These are phyloP conservation scores for Nyssa sinensis DNA, from an alignment of 148 eudicot genomes.

Conservation along the genomic window DNA sequence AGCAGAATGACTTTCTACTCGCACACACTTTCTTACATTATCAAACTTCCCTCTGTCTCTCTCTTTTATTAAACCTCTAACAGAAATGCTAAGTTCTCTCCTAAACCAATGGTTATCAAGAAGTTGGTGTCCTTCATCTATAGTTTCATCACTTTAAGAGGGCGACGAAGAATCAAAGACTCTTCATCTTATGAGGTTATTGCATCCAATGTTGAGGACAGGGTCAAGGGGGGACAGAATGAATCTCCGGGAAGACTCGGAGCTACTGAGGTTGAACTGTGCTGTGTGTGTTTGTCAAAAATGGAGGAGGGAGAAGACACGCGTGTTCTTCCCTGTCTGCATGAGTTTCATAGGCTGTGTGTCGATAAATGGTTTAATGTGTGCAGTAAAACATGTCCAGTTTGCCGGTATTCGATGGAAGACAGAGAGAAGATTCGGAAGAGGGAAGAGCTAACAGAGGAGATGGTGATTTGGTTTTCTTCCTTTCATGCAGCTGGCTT, in stretches of 20 bases:
- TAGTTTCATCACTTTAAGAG: constrained; percentile 27
- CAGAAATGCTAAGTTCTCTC: neutral
- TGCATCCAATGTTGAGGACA: neutral
- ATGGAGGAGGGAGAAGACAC: constrained; percentile 31
- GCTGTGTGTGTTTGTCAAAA: constrained; percentile 70
- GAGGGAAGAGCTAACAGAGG: constrained; percentile 48
- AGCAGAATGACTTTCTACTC: constrained; percentile 5
- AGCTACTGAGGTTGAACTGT: constrained; percentile 19
- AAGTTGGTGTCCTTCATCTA: constrained; percentile 32
- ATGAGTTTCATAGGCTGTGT: constrained; percentile 62
- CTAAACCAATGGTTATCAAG: constrained; percentile 22
- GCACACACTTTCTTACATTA: too few relatives aligned
- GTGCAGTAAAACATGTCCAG: constrained; percentile 67
- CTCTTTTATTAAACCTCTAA: neutral
- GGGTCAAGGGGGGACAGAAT: neutral
- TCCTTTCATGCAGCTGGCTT: constrained; percentile 82
- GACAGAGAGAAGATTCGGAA: constrained; percentile 30
- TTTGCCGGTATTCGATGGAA: constrained; percentile 64
- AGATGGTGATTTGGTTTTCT: constrained; percentile 86
- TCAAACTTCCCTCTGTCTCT: neutral
- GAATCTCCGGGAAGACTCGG: neutral
- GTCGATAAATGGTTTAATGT: constrained; percentile 54
- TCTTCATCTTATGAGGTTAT: neutral
- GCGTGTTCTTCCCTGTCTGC: constrained; percentile 56
- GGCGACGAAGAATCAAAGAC: constrained; percentile 6